phyloP scores from a whole-genome alignment of 2,329 filamentous ascomycete genomes.

The Calonectria hawksworthii region DNA sequence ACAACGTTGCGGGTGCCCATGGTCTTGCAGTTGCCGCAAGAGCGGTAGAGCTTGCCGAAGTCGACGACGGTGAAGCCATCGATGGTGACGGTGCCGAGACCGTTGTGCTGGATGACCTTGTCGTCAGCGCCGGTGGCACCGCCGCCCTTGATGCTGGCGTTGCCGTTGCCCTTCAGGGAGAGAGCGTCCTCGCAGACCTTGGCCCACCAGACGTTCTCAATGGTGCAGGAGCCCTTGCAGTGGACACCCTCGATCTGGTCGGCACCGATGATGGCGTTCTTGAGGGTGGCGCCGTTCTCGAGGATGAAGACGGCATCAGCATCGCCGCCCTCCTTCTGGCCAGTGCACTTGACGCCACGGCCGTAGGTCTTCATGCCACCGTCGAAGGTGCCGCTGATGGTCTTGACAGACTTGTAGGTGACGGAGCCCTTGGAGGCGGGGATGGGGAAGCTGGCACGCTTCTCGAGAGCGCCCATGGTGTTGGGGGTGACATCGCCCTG shows the following conservation, averaged over 20 bases:
- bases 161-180: constrained; percentile 50
- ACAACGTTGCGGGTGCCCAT: constrained; percentile 59
- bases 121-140: constrained; percentile 55
- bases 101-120: constrained; percentile 58
- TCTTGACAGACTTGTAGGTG: constrained; percentile 38
- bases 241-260: constrained; percentile 62
- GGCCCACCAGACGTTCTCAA: constrained; percentile 63
- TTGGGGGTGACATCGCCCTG: constrained; percentile 43
- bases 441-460: constrained; percentile 42
- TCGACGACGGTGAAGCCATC: constrained; percentile 59
- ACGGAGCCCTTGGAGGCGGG: constrained; percentile 44
- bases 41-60: constrained; percentile 59
- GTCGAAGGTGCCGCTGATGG: constrained; percentile 46
- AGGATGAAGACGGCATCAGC: constrained; percentile 58
- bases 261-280: constrained; percentile 61
- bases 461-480: constrained; percentile 43
- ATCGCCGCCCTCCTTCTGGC: constrained; percentile 57
- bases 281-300: constrained; percentile 57
- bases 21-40: constrained; percentile 44
- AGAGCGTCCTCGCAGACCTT: constrained; percentile 58
- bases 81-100: constrained; percentile 59
- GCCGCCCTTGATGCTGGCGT: constrained; percentile 57
- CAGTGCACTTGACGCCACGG: constrained; percentile 57
- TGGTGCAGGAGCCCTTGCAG: constrained; percentile 58
- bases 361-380: constrained; percentile 54